Evolutionary conservation across 768 basidiomycete genomes (phyloP), one percentile per base, ranked within the genome.

Genomic region (Naganishia vaughanmartiniae): DNA sequence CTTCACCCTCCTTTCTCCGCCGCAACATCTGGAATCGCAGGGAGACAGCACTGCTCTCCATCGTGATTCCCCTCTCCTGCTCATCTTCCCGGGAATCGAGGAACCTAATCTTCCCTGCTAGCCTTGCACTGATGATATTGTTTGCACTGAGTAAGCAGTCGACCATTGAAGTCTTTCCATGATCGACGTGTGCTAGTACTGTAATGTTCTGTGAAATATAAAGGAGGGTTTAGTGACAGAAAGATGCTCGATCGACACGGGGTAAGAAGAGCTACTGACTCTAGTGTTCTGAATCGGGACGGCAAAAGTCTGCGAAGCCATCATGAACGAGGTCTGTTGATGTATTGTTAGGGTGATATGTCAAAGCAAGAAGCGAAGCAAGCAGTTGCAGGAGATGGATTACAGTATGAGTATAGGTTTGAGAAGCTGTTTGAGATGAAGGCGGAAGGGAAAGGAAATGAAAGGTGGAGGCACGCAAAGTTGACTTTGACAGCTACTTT

Each of bases 91-190:
- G 85, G 70, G 90, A 92, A 79, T 99, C 96, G 66, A 98, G 84
- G 80, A 95, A 99, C 66, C 96, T 85, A 81, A 98, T 88, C 80
- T 96, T 98, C 12, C 96, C 96, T 1, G 93, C 95, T 89, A 97
- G 90, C 66, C 91, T 84, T 12, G 89, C 82, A 0, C 95, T 97
- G 76, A 99, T 97, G 78, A 99, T 98, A 77, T 92, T 95, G 83
- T 98, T 98, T 26, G 95, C 93, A 1, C 95, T 94, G 42, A 99
- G 87, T 10, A 99, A 86, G 19, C 90, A 87, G 77, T 99, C 96
- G 87, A 96, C 94, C 69, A 81, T 79, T 2, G 78, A 78, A 1
- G 81, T 82, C 82, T 99, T 96, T 76, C 94, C 94, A 83, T 97
- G 94, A 80, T 97, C 93, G 67, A 79, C 80, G 66, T 79, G 80